phyloP scores from a whole-genome alignment of 2,329 filamentous ascomycete genomes.

The Cladophialophora chaetospira region DNA sequence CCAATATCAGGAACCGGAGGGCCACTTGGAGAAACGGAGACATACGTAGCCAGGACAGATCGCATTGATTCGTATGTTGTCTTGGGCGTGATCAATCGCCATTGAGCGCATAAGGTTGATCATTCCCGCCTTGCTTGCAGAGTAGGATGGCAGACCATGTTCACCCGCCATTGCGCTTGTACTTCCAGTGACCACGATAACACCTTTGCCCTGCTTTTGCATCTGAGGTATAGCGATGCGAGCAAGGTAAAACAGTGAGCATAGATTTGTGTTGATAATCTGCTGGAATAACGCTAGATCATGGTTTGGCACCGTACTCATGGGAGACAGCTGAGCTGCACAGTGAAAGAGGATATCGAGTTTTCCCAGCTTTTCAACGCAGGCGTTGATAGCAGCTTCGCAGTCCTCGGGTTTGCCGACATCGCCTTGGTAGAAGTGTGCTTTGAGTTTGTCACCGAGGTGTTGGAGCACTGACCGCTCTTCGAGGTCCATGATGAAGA shows the following conservation, averaged over 20 bases:
- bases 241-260: constrained; percentile 15
- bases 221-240: constrained; percentile 69
- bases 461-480: constrained; percentile 13
- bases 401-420: constrained; percentile 17
- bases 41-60: constrained; percentile 45
- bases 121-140: constrained; percentile 51
- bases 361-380: constrained; percentile 39
- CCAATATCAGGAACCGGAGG: not conserved
- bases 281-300: constrained; percentile 94
- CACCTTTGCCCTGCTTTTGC: constrained; percentile 74
- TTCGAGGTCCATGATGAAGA: constrained; percentile 12
- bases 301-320: constrained; percentile 55
- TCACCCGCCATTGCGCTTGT: constrained; percentile 7
- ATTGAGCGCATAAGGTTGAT: constrained; percentile 48
- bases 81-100: constrained; percentile 45
- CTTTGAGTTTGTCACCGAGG: not conserved
- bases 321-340: constrained; percentile 65
- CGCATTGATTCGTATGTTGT: constrained; percentile 46
- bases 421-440: constrained; percentile 10
- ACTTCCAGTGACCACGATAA: constrained; percentile 47
- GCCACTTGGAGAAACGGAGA: constrained; percentile 43
- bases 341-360: constrained; percentile 95
- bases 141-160: constrained; percentile 39
- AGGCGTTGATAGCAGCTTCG: constrained; percentile 9
- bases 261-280: constrained; percentile 60